Base-by-base conservation (phyloP, 176 grass and related monocot species). In the Juncus effusus region DNA sequence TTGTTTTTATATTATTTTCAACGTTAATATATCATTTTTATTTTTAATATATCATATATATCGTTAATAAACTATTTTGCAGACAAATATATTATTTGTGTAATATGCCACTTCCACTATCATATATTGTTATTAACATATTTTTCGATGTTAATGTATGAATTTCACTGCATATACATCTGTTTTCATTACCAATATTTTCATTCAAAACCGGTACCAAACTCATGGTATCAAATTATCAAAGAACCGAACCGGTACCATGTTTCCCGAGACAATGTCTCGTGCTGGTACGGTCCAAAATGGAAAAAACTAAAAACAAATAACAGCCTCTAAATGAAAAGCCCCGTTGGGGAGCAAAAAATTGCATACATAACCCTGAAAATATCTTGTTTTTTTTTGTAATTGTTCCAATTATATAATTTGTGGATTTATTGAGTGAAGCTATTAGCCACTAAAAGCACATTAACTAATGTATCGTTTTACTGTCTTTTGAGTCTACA, bases 261-360 rank as follows among this genome's bases (percentile, higher is more conserved):
- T 50, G 56, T 77, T 78, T 80, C 74, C 74, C 69, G 77, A 80
- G 77, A 76, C 56, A 8, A 68, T 79, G 78, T 79, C 78, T 47
- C 61, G 67, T 67, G 81, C 12, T 63, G 63, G 79, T 75, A 65
- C 77, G 69, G 68, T 78, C 60, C 72, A 60, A 61, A 87, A 79
- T 62, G 63, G 65, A 65, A 64, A 52, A 83, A 40, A 70, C 11
- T 65, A 66, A 73, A 77, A 56, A 65, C 56, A 38, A 65, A 78
- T 72, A 83, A 83, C 51, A 76, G 68, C 12, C 76, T 58, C 28
- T 56, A 55, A 51, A 8, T 61, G 64, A 65, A 80, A 67, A 70
- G 56, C 72, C 54, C 58, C 58, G 69, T 75, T 61, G 13, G 40
- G 50, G 76, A 60, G 65, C 77, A 40, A 6, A 54, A 8, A 13